Base-by-base conservation (phyloP, 2,329 filamentous ascomycete genomes). In the Thelonectria rubi region DNA sequence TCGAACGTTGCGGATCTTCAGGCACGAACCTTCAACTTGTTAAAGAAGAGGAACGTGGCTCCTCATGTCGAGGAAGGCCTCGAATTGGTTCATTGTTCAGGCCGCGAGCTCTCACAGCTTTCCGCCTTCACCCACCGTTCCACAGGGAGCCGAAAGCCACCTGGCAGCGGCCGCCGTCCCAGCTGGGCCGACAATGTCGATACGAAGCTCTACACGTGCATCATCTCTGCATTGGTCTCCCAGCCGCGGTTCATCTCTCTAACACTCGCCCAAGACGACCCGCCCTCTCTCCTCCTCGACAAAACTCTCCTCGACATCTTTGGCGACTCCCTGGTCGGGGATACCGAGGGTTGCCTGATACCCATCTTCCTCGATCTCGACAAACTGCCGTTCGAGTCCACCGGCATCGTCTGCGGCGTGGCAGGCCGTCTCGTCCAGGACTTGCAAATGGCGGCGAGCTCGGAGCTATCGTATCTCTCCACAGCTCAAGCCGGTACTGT, bases 391-490 rank as follows among this genome's bases (percentile, higher is more conserved):
- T 84, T 94, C 43, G 93, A 97, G 75, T 93, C 93, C 8, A 97
- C 94, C 0, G 94, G 94, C 20, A 97, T 99, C 60, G 93, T 99
- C 3, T 97, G 94, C 69, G 94, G 95, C 26, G 92, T 99, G 2
- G 94, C 94, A 0, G 92, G 93, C 24, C 86, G 88, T 56, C 82
- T 98, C 26, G 91, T 93, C 1, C 87, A 91, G 51, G 91, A 91
- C 47, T 89, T 92, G 76, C 78, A 82, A 56, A 79, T 79, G 68
- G 74, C 75, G 34, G 79, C 80, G 62, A 83, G 78, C 67, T 86
- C 92, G 1, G 93, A 97, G 75, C 88, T 98, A 78, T 94, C 91
- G 60, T 98, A 97, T 75, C 81, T 98, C 64, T 95, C 91, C 63
- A 98, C 94, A 0, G 93, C 93, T 5, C 86, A 90, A 43, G 93